Base-by-base conservation (phyloP, 108 stramenopile species). In the Skeletonema potamos region DNA sequence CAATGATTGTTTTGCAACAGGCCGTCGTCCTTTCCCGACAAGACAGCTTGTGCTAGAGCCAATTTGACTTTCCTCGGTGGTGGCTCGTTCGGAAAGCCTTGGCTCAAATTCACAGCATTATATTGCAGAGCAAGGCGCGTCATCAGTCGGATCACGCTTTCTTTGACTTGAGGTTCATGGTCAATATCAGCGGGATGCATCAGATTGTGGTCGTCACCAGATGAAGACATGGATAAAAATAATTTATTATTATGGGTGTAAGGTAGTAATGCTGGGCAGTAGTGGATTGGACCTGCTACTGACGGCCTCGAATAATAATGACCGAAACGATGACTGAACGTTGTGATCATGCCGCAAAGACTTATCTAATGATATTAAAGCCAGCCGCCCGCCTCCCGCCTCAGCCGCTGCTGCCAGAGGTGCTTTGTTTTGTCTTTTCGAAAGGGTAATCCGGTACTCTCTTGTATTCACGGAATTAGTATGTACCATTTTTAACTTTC, bases 41-140 rank as follows among this genome's bases (percentile, higher is more conserved):
- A 43, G 1, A 87, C 87, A 7, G 74, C 84, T 29, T 82, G 76
- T 29, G 87, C 89, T 20, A 88, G 51, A 1, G 84, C 86, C 43
- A 86, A 43, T 54, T 78, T 43, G 27, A 91, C 56, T 32, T 61
- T 62, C 7, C 54, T 51, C 20, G 89, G 89, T 10, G 89, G 89
- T 15, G 84, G 60, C 65, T 91, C 87, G 69, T 88, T 88, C 9
- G 89, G 89, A 56, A 87, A 87, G 0, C 89, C 83, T 63, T 91
- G 89, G 2, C 72, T 74, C 5, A 91, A 59, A 61, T 91, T 91
- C 1, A 91, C 78, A 37, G 89, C 89, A 4, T 74, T 37, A 58
- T 85, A 62, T 69, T 91, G 55, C 24, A 58, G 55, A 5, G 89
- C 84, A 13, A 91, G 72, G 8, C 89, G 81, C 11, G 89, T 91